Evolutionary conservation across 2,329 filamentous ascomycete genomes (phyloP).

Genomic region (Penicillium digitatum): DNA sequence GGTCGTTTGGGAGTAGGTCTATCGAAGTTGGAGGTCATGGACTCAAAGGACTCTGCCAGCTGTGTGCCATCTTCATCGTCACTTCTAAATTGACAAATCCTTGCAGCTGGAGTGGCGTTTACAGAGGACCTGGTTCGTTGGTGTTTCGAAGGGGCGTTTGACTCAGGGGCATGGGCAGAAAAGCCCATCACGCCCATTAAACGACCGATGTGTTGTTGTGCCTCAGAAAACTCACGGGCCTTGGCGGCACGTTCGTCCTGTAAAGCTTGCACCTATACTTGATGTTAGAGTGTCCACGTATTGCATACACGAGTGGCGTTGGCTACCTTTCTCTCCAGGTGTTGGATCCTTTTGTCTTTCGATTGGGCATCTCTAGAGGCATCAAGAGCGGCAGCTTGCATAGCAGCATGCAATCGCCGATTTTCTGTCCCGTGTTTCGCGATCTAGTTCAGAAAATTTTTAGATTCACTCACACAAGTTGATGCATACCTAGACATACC

Average conservation of each 20-base stretch:
- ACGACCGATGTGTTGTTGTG: constrained; percentile 38
- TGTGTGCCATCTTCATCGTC: constrained; percentile 19
- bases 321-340: constrained; percentile 34
- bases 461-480: not conserved
- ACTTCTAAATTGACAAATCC: constrained; percentile 14
- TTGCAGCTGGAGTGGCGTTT: constrained; percentile 8
- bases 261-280: constrained; percentile 31
- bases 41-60: constrained; percentile 22
- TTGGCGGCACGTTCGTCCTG: constrained; percentile 36
- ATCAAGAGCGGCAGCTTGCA: constrained; percentile 25
- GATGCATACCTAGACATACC: constrained; percentile 14
- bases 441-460: constrained; percentile 15
- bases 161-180: constrained; percentile 20
- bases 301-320: not conserved
- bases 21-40: constrained; percentile 12
- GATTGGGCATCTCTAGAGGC: constrained; percentile 28
- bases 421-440: constrained; percentile 26
- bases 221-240: constrained; percentile 39
- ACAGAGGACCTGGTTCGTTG: constrained; percentile 14
- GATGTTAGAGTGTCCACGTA: not conserved
- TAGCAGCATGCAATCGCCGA: constrained; percentile 21
- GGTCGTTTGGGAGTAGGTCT: constrained; percentile 30
- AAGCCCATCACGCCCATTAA: constrained; percentile 41
- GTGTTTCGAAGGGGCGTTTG: constrained; percentile 15
- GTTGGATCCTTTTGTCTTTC: constrained; percentile 31